Percentiles rank a stretch among this genome's conserved stretches.
Evolutionary conservation across 2,329 filamentous ascomycete genomes (phyloP).

Genomic region (Claviceps citrina): DNA sequence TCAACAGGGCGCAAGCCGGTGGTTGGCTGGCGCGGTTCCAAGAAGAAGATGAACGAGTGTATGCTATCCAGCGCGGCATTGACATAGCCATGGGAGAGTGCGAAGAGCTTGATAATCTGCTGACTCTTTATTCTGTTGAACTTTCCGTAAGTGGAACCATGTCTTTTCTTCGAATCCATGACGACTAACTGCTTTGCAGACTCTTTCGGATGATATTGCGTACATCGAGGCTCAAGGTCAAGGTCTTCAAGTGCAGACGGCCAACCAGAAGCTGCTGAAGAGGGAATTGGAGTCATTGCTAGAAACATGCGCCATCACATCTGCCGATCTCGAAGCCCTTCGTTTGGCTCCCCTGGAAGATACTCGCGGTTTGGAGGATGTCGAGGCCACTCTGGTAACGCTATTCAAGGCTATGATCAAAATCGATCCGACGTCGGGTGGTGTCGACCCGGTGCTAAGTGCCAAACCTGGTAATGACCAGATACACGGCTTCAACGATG

Average conservation of each 20-base stretch:
- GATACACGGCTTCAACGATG: constrained; percentile 44
- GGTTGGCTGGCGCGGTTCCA: constrained; percentile 76
- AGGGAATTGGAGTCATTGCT: constrained; percentile 80
- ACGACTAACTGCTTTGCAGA: constrained; percentile 33
- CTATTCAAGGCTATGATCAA: constrained; percentile 88
- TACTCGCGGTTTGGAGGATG: constrained; percentile 53
- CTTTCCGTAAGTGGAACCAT: constrained; percentile 50
- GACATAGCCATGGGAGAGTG: constrained; percentile 88
- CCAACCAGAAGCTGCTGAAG: constrained; percentile 88
- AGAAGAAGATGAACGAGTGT: constrained; percentile 79
- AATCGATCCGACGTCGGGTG: constrained; percentile 68
- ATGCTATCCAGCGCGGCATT: constrained; percentile 70
- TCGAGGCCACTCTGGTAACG: constrained; percentile 62
- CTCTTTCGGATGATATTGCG: constrained; percentile 84
- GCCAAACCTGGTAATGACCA: constrained; percentile 30
- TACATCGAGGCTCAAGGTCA: constrained; percentile 97
- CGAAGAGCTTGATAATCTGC: constrained; percentile 83
- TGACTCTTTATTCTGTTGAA: constrained; percentile 91
- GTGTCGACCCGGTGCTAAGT: constrained; percentile 30
- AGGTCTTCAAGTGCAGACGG: constrained; percentile 89
- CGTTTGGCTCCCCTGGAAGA: constrained; percentile 59
- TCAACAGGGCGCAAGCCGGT: constrained; percentile 80
- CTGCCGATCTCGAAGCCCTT: constrained; percentile 57
- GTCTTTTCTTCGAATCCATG: background rate
- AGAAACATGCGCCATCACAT: constrained; percentile 77